A percentile compares a stretch with the other conserved stretches of the same genome.
phyloP scores from a whole-genome alignment of 2,329 filamentous ascomycete species.

The Ophiostoma piceae region DNA sequence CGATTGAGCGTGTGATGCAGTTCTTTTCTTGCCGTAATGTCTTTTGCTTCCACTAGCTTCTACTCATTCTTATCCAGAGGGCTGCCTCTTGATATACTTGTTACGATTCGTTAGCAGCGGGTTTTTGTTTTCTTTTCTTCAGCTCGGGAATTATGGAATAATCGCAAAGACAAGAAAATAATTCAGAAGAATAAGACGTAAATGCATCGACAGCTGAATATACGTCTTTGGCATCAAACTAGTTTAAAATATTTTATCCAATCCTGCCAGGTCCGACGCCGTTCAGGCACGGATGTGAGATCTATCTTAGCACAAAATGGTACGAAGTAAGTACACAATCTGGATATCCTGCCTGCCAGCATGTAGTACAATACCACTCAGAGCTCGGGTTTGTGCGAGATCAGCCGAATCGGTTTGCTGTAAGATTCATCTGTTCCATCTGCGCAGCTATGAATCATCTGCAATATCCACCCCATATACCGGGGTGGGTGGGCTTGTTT shows the following conservation, averaged over 20 bases:
- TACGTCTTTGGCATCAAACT: not conserved
- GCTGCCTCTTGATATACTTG: not conserved
- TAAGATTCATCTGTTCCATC: not conserved
- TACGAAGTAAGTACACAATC: not conserved
- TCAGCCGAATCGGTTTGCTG: conserved; percentile 10
- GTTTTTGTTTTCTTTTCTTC: not conserved
- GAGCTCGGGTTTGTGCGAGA: conserved; percentile 2
- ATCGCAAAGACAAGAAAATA: not conserved
- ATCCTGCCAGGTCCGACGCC: not conserved
- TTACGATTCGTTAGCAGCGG: not conserved
- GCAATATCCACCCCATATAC: not conserved
- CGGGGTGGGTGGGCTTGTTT: conserved; percentile 14
- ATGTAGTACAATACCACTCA: not conserved
- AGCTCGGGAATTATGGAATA: not conserved
- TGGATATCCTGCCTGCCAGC: not conserved
- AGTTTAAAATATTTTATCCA: not conserved
- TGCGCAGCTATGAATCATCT: not conserved
- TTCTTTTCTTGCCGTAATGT: not conserved
- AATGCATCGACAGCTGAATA: not conserved
- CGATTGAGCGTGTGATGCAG: not conserved
- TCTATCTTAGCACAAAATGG: not conserved
- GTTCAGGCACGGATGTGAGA: conserved; percentile 8
- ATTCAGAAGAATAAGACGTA: not conserved
- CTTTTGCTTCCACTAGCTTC: not conserved
- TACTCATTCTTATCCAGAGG: not conserved